Conservation (phyloP, 2,329 filamentous ascomycete genomes). For the Fusarium miscanthi region DNA sequence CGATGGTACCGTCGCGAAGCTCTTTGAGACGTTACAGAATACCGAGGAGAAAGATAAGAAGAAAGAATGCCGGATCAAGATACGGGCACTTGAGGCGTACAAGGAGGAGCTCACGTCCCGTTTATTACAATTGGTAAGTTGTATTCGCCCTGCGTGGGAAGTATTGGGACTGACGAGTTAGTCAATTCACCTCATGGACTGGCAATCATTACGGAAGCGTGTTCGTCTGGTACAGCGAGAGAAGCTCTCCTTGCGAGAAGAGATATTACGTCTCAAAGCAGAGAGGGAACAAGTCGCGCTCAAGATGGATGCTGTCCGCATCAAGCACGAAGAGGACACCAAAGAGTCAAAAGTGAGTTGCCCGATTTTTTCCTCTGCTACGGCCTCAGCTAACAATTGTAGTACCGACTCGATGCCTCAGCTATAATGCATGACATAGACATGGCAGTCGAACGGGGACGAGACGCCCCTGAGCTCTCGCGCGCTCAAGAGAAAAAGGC, state of each 20-base stretch:
- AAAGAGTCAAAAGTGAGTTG: slow-evolving; percentile 62
- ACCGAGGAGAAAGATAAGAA: slow-evolving; percentile 60
- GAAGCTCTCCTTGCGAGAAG: slow-evolving; percentile 66
- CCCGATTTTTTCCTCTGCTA: rapidly evolving
- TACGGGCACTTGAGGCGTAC: slow-evolving; percentile 68
- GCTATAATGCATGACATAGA: slow-evolving; percentile 71
- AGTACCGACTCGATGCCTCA: slow-evolving; percentile 65
- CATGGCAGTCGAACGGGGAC: slow-evolving; percentile 63
- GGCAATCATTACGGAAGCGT: slow-evolving; percentile 67
- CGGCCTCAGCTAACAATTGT: background rate
- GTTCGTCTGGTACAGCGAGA: slow-evolving; percentile 68
- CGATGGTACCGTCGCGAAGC: slow-evolving; percentile 59
- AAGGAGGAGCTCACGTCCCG: slow-evolving; percentile 66
- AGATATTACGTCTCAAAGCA: slow-evolving; percentile 67
- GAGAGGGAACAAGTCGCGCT: slow-evolving; percentile 72
- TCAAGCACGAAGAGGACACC: slow-evolving; percentile 67
- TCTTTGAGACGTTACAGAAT: slow-evolving; percentile 54
- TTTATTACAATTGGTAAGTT: slow-evolving; percentile 68
- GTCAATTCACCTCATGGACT: slow-evolving; percentile 70
- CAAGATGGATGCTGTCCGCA: slow-evolving; percentile 71
- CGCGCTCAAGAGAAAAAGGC: slow-evolving; percentile 59
- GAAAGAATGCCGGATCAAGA: slow-evolving; percentile 66
- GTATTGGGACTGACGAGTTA: slow-evolving; percentile 40
- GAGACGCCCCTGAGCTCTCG: slow-evolving; percentile 60
- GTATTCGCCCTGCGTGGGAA: rapidly evolving